Base-by-base conservation (phyloP, 768 basidiomycete genomes). In the Boletus barrowsii region DNA sequence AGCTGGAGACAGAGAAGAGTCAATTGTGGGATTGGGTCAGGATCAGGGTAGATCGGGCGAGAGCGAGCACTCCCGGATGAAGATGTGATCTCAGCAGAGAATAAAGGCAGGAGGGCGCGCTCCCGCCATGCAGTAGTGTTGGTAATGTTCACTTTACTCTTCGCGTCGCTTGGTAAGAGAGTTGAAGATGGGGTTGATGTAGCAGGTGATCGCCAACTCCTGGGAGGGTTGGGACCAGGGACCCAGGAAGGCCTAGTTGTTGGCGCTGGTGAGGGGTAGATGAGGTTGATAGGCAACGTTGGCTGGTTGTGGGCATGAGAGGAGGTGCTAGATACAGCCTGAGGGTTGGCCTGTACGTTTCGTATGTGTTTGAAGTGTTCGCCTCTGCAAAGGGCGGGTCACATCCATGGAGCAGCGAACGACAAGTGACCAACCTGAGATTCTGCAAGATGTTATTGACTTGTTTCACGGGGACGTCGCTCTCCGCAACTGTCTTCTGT, bases 311-410 rank as follows among this genome's bases (percentile, higher is more conserved):
- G 65, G 42, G 59, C 51, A 52, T 59, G 58, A 24, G 55, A 55
- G 56, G 55, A 66, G 45, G 48, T 39, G 52, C 47, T 57, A 8
- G 60, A 59, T 17, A 36, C 58, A 7, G n/a, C n/a, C n/a, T n/a
- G n/a, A n/a, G 61, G 57, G 26, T 62, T 64, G 29, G 69, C 62
- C 51, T 64, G 75, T 7, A 79, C 57, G 63, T 90, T 90, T 54
- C 82, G 84, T 35, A 72, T 61, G 56, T 80, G 88, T 49, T 87
- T 77, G 54, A 84, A 88, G 41, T 89, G 83, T 65, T 90, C 88
- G 10, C 86, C 87, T 64, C 87, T 89, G 54, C 4, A 30, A 40
- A 47, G 4, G 35, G 13, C 20, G 22, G 6, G 20, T 51, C 24
- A 22, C 26, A 5, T 40, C n/a, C 15, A 29, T 35, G 29, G 8